phyloP scores from a whole-genome alignment of 768 basidiomycete genomes.

The Mrakia gelida region DNA sequence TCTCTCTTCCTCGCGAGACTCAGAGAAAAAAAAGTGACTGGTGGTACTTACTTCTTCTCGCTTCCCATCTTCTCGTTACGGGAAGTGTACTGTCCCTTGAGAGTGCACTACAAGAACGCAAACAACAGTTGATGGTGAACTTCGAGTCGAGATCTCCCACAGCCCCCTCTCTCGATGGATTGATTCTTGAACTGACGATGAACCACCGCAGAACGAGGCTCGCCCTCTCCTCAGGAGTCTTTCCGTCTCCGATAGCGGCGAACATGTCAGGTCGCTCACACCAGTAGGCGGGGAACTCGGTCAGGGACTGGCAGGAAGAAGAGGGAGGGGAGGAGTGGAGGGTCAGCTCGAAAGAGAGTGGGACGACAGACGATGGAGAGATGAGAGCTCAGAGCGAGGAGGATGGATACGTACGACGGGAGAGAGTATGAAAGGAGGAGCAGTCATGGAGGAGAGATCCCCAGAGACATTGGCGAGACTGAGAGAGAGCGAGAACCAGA shows the following conservation, averaged over 20 bases:
- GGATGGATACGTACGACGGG: slow-evolving; percentile 49
- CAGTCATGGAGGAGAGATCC: slow-evolving; percentile 46
- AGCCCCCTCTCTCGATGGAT: background rate
- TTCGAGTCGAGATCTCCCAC: background rate
- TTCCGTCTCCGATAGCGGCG: slow-evolving; percentile 73
- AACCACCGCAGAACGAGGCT: slow-evolving; percentile 91
- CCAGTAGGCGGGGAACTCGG: slow-evolving; percentile 67
- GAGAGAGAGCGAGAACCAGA: slow-evolving; percentile 31
- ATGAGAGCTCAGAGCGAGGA: slow-evolving; percentile 61
- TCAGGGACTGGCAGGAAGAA: slow-evolving; percentile 11
- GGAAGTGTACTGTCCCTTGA: slow-evolving; percentile 85
- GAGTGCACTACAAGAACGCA: slow-evolving; percentile 50
- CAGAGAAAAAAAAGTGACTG: background rate
- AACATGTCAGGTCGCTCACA: slow-evolving; percentile 90
- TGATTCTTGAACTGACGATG: slow-evolving; percentile 56
- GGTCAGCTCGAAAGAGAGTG: slow-evolving; percentile 30
- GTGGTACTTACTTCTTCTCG: slow-evolving; percentile 75
- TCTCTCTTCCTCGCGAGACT: background rate
- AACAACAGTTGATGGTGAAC: background rate
- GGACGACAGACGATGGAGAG: slow-evolving; percentile 82
- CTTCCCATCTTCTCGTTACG: slow-evolving; percentile 93
- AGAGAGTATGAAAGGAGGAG: slow-evolving; percentile 43
- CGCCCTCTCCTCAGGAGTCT: slow-evolving; percentile 65
- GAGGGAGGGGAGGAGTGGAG: slow-evolving; percentile 24
- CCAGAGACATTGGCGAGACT: slow-evolving; percentile 35